Conservation (phyloP, 2,329 filamentous ascomycete genomes). For the Byssothecium circinans region DNA sequence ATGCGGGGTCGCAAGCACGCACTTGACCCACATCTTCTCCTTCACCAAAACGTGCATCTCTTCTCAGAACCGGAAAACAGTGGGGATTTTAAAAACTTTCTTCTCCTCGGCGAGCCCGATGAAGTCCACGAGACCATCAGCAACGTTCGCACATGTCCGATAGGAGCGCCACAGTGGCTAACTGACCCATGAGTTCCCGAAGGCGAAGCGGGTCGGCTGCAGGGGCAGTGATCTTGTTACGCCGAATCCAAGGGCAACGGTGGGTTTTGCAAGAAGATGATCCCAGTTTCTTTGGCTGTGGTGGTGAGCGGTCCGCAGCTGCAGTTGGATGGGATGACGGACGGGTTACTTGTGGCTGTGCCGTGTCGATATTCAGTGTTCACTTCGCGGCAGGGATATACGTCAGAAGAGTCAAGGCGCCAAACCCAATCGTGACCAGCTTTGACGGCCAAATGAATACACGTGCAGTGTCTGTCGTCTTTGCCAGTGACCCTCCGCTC, state of each 20-base stretch:
- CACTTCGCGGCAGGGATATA: neutral
- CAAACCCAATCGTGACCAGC: too few relatives aligned
- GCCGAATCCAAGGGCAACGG: slow-evolving; percentile 14
- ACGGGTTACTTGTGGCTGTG: slow-evolving; percentile 15
- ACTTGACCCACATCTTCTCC: too few relatives aligned
- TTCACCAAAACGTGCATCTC: too few relatives aligned
- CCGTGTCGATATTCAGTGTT: neutral
- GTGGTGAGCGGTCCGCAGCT: slow-evolving; percentile 5
- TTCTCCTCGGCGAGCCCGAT: neutral
- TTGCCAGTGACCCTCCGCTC: neutral
- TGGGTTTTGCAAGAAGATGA: too few relatives aligned
- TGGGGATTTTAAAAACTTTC: too few relatives aligned
- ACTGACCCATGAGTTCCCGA: slow-evolving; percentile 22
- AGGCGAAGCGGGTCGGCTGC: slow-evolving; percentile 37
- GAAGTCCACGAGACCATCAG: neutral
- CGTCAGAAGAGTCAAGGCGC: neutral
- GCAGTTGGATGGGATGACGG: slow-evolving; percentile 7
- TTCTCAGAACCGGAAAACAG: too few relatives aligned
- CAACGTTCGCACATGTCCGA: neutral
- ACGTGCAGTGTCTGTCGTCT: too few relatives aligned
- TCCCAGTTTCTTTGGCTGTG: slow-evolving; percentile 11
- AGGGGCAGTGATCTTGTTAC: slow-evolving; percentile 30
- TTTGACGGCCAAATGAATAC: too few relatives aligned
- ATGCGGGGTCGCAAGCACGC: too few relatives aligned
- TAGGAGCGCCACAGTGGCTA: neutral